Base-by-base conservation (phyloP, 2,329 filamentous ascomycete species). In the Alternaria gaisen region DNA sequence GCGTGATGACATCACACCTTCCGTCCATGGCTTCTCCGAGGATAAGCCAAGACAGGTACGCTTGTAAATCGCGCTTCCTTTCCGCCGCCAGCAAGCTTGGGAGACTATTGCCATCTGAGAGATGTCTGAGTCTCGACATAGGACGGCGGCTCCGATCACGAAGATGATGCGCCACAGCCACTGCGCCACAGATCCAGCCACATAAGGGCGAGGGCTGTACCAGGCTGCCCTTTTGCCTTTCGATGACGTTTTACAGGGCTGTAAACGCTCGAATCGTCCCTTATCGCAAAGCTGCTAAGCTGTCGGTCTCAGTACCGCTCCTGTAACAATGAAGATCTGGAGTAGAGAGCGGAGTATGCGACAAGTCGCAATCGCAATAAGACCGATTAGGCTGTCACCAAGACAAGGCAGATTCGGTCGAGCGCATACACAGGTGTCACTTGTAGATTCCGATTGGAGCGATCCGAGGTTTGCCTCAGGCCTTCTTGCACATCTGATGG, bases 341-440 rank as follows among this genome's bases (percentile, higher is more conserved):
- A n/a, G 32, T 0, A 38, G 14, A n/a, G 32, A 46, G 56, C 48
- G 41, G 56, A 58, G 34, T 4, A 40, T 52, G 48, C 44, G 48
- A 58, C 56, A 40, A 26, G 48, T 20, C 24, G 24, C 36, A 41
- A 32, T 30, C 32, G n/a, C 16, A 32, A 47, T 54, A 54, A 58
- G 56, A 30, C 56, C 41, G 48, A 46, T n/a, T 2, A 44, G 16
- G 10, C 44, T n/a, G 14, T 20, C 28, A 14, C 41, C 56, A 58
- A 58, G 48, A 28, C 56, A 22, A 58, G 56, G 56, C 56, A 58
- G 56, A 58, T 36, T 50, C 41, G 26, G 50, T 22, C 18, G 10
- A 32, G 26, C 9, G 32, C 46, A n/a, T 42, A 24, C 20, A 9
- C 20, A 8, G 20, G 5, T 16, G 40, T 42, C 40, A 36, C 9